Conservation (phyloP, 805 yeast species). For the Saturnispora gosingensis region DNA sequence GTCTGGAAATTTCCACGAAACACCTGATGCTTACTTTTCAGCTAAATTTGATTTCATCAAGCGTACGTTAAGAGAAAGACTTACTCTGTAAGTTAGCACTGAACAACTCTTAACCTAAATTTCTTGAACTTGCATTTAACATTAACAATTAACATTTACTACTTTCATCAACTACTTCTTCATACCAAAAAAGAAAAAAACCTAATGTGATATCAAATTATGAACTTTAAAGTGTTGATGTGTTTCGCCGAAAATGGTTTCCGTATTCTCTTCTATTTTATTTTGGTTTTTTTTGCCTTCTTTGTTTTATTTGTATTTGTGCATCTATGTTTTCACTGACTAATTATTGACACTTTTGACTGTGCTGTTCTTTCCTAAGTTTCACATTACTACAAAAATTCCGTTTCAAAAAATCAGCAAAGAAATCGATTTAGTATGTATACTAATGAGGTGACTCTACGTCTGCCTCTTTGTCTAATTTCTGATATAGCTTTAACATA, state of each 20-base stretch:
- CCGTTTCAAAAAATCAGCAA: background rate
- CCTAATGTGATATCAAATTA: background rate
- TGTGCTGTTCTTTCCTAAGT: background rate
- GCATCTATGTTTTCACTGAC: background rate
- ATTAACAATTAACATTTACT: background rate
- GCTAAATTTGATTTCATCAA: conserved; percentile 51
- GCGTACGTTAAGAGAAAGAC: conserved; percentile 46
- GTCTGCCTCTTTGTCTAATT: background rate
- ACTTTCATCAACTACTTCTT: background rate
- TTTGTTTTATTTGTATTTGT: background rate
- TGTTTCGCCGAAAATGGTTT: background rate
- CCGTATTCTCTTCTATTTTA: conserved; percentile 4
- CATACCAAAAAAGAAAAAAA: background rate
- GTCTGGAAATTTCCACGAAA: conserved; percentile 31
- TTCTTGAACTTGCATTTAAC: background rate
- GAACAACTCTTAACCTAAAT: background rate
- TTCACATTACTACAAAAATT: background rate
- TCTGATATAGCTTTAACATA: background rate
- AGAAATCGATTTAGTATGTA: background rate
- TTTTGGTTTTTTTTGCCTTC: conserved; percentile 3
- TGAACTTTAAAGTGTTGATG: background rate
- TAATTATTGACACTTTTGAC: background rate
- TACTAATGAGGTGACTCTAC: background rate
- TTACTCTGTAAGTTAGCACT: conserved; percentile 16
- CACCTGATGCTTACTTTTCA: conserved; percentile 37